Conservation (phyloP, 208 protist species). For the Crithidia fasciculata region DNA sequence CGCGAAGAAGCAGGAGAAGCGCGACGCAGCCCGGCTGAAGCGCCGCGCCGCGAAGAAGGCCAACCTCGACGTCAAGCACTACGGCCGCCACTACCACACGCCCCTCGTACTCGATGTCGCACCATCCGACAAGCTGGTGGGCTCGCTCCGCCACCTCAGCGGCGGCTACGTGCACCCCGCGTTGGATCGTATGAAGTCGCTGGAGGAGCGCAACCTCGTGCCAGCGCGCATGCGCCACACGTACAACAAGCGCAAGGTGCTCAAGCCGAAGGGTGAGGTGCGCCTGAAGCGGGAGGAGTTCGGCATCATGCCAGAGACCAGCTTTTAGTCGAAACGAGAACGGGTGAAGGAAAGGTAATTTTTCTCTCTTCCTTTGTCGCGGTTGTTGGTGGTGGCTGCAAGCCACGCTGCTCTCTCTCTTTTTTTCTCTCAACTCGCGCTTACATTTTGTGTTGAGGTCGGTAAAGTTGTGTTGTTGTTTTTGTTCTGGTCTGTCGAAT, state of each 20-base stretch:
- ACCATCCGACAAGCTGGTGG: conserved; percentile 73
- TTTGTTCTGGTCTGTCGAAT: neutral
- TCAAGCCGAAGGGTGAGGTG: conserved; percentile 90
- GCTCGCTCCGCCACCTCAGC: conserved; percentile 80
- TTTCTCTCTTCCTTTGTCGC: too few species aligned
- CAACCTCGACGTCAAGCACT: conserved; percentile 76
- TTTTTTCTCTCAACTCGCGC: neutral
- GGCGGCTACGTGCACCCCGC: conserved; percentile 76
- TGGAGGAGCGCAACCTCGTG: conserved; percentile 91
- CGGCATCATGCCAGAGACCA: conserved; percentile 79
- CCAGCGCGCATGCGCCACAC: conserved; percentile 86
- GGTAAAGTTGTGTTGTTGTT: neutral
- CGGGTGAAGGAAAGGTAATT: neutral
- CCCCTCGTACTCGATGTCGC: conserved; percentile 78
- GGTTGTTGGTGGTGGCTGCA: too few species aligned
- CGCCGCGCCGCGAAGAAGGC: conserved; percentile 69
- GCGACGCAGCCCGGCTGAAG: conserved; percentile 38
- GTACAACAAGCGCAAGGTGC: conserved; percentile 89
- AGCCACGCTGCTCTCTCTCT: conserved; percentile 2
- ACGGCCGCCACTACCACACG: conserved; percentile 86
- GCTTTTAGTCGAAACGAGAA: conserved; percentile 46
- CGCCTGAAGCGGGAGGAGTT: conserved; percentile 84
- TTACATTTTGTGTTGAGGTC: neutral
- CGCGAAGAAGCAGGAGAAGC: conserved; percentile 39
- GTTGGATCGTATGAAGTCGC: conserved; percentile 88